Conservation (phyloP, 2,329 filamentous ascomycete species). For the Curvularia lunata region DNA sequence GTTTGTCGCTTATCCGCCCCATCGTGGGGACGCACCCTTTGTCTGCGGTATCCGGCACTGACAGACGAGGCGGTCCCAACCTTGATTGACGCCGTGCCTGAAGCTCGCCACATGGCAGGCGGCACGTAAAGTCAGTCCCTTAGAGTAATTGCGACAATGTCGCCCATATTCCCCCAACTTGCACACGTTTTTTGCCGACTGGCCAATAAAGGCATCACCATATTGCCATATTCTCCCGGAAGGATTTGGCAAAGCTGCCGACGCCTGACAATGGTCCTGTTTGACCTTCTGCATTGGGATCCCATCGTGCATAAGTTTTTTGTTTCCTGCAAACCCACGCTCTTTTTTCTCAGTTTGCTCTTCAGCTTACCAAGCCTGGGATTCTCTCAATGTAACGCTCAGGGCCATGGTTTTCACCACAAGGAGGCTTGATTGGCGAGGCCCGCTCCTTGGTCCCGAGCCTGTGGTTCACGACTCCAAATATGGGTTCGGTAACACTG, state of each 20-base stretch:
- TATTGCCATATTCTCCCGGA: constrained; percentile 18
- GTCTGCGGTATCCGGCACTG: constrained; percentile 16
- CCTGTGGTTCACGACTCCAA: constrained; percentile 19
- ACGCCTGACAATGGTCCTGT: constrained; percentile 13
- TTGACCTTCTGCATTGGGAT: constrained; percentile 27
- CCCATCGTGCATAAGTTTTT: constrained; percentile 10
- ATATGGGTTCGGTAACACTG: constrained; percentile 34
- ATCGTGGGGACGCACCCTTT: constrained; percentile 24
- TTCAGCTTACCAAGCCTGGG: constrained; percentile 16
- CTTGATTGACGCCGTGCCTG: constrained; percentile 16
- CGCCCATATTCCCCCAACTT: not conserved
- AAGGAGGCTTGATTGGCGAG: constrained; percentile 7
- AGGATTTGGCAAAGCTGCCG: constrained; percentile 20
- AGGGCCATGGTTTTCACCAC: not conserved
- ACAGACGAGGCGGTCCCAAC: constrained; percentile 7
- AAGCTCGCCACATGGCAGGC: constrained; percentile 15
- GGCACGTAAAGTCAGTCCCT: constrained; percentile 3
- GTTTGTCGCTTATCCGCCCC: constrained; percentile 31
- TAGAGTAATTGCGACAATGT: not conserved
- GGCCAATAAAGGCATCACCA: constrained; percentile 13
- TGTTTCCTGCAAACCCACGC: not conserved
- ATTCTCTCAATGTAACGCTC: constrained; percentile 8
- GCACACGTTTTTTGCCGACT: constrained; percentile 3
- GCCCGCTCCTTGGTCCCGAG: constrained; percentile 15
- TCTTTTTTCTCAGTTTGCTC: constrained; percentile 1